Conservation (phyloP, 2,329 filamentous ascomycete species). For the Fusarium irregulare region DNA sequence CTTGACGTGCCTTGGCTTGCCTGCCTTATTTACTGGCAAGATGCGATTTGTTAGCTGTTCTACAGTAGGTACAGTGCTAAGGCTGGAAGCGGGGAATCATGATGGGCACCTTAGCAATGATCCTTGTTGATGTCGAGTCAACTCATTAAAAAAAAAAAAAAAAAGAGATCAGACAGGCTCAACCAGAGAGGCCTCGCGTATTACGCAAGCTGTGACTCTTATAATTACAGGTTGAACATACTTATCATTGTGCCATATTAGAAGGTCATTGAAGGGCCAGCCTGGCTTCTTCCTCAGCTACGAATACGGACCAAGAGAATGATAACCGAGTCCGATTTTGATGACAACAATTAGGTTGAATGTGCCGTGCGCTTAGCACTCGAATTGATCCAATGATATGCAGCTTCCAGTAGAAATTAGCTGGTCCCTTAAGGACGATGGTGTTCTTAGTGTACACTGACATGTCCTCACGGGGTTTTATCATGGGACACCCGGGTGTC, state of each 20-base stretch:
- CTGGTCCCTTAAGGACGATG: slow-evolving; percentile 22
- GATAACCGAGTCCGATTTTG: background rate
- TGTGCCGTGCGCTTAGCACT: slow-evolving; percentile 11
- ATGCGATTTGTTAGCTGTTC: background rate
- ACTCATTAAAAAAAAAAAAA: slow-evolving; percentile 19
- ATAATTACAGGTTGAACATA: slow-evolving; percentile 5
- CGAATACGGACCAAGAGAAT: slow-evolving; percentile 5
- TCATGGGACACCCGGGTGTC: slow-evolving; percentile 27
- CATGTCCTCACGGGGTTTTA: slow-evolving; percentile 29
- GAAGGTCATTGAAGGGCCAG: slow-evolving; percentile 11
- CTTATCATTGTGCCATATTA: background rate
- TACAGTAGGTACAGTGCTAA: slow-evolving; percentile 1
- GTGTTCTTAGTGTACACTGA: slow-evolving; percentile 17
- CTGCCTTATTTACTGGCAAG: background rate
- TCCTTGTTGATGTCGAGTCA: slow-evolving; percentile 22
- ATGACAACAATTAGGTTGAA: background rate
- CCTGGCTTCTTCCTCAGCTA: slow-evolving; percentile 20
- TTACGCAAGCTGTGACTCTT: slow-evolving; percentile 45
- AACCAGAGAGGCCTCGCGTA: slow-evolving; percentile 36
- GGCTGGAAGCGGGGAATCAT: slow-evolving; percentile 27
- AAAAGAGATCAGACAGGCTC: slow-evolving; percentile 12
- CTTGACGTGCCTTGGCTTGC: background rate
- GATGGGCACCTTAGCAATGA: slow-evolving; percentile 9
- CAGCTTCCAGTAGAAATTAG: slow-evolving; percentile 1
- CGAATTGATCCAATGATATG: background rate